Evolutionary conservation across 148 eudicot species (phyloP).

Genomic region (Chenopodium formosanum): DNA sequence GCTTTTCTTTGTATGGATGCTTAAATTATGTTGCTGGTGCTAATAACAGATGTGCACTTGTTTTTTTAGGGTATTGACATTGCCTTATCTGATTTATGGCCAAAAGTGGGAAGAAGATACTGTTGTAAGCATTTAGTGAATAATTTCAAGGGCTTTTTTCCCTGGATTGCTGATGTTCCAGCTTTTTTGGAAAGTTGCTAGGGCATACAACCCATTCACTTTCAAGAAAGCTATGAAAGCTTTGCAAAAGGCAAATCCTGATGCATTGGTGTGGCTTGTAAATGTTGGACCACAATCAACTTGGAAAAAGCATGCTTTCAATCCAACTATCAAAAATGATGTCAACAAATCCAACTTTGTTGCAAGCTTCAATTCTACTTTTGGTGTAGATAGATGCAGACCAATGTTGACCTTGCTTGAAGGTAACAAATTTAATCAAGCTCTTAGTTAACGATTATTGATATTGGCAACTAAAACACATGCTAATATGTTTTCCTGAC

Average conservation of each 20-base stretch:
- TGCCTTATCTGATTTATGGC: not conserved
- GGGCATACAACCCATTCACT: not conserved
- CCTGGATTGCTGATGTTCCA: not conserved
- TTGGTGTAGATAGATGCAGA: too few species aligned
- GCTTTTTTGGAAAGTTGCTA: not conserved
- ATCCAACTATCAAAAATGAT: not conserved
- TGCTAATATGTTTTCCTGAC: too few species aligned
- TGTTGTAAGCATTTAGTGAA: not conserved
- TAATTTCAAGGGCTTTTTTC: not conserved
- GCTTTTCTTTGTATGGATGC: not conserved
- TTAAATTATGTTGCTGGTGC: too few species aligned
- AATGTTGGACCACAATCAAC: not conserved
- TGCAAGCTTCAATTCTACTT: not conserved
- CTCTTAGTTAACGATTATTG: too few species aligned
- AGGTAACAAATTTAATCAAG: not conserved
- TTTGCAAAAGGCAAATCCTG: not conserved
- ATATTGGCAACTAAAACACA: too few species aligned
- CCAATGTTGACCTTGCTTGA: not conserved
- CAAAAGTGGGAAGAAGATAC: not conserved
- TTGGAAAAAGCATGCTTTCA: not conserved
- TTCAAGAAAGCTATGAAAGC: not conserved
- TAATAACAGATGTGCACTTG: not conserved
- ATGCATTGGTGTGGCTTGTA: not conserved
- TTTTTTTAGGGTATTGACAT: not conserved
- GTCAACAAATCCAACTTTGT: not conserved